phyloP scores from a whole-genome alignment of 2,329 filamentous ascomycete genomes.

The Fusarium napiforme region DNA sequence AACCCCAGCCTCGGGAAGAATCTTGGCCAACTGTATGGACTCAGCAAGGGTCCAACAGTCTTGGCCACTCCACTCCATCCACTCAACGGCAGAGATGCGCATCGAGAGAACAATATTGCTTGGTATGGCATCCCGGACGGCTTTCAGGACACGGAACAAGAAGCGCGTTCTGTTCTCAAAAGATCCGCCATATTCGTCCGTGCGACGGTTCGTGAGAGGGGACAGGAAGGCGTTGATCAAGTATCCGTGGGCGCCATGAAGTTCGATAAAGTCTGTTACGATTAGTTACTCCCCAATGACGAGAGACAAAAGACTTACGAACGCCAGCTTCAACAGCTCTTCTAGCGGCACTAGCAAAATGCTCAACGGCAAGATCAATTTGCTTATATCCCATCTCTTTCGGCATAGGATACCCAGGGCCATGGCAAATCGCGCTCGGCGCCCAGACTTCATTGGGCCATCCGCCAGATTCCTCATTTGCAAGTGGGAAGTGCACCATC shows the following conservation, averaged over 20 bases:
- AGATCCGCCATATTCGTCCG: conserved; percentile 71
- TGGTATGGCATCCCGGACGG: conserved; percentile 64
- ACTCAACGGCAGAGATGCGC: conserved; percentile 69
- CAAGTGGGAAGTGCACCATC: neutral
- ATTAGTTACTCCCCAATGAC: fast-evolving
- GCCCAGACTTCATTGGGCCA: neutral
- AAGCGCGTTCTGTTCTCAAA: conserved; percentile 72
- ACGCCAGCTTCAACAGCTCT: neutral
- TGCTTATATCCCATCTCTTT: neutral
- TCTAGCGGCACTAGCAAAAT: neutral
- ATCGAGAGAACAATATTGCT: conserved; percentile 66
- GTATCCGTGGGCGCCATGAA: conserved; percentile 1
- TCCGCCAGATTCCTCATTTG: neutral
- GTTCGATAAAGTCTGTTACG: neutral
- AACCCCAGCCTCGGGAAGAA: conserved; percentile 77
- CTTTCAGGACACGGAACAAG: conserved; percentile 63
- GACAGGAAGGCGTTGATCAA: neutral
- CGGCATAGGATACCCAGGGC: neutral
- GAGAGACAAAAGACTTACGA: neutral
- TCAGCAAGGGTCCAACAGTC: conserved; percentile 74
- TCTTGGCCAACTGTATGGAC: conserved; percentile 48
- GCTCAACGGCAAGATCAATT: neutral
- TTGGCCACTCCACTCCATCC: conserved; percentile 61
- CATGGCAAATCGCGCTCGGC: neutral
- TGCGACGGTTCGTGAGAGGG: conserved; percentile 51